These are phyloP conservation scores for Marchantia paleacea DNA, from an alignment of 225 moss, liverwort and hornwort species.

Conservation along the genomic window DNA sequence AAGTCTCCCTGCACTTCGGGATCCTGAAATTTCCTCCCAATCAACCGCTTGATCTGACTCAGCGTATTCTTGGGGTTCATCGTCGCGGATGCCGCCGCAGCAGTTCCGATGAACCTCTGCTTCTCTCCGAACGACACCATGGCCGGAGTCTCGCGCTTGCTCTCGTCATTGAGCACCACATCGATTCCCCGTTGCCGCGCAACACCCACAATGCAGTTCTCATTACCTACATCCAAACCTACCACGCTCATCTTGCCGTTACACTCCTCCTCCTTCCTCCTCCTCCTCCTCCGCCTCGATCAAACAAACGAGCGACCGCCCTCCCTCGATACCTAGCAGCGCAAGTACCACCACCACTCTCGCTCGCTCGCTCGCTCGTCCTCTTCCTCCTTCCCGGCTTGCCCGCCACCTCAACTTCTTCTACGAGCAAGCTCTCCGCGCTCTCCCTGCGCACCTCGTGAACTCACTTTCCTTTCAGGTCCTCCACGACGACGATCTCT, in stretches of 20 bases:
- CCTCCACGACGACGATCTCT: not conserved
- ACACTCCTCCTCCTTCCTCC: not conserved
- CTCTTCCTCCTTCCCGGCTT: not conserved
- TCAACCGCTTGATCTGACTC: slow-evolving; percentile 93
- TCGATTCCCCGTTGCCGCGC: slow-evolving; percentile 95
- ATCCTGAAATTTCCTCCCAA: slow-evolving; percentile 87
- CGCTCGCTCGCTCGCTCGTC: not conserved
- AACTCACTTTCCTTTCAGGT: slow-evolving; percentile 8
- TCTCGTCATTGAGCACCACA: slow-evolving; percentile 98
- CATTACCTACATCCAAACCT: slow-evolving; percentile 92
- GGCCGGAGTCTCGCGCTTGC: slow-evolving; percentile 95
- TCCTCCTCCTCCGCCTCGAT: not conserved
- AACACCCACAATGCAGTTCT: slow-evolving; percentile 99
- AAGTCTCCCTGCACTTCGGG: slow-evolving; percentile 93
- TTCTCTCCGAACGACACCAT: slow-evolving; percentile 99
- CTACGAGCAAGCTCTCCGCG: slow-evolving; percentile 34
- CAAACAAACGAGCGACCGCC: not conserved
- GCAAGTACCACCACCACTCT: too few relatives aligned
- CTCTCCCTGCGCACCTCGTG: slow-evolving; percentile 37
- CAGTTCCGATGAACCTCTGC: slow-evolving; percentile 91
- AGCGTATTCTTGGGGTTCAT: slow-evolving; percentile 99
- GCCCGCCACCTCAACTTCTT: not conserved
- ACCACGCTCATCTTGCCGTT: slow-evolving; percentile 94
- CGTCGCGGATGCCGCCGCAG: slow-evolving; percentile 73
- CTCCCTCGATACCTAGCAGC: not conserved